Conservation (phyloP, 2,329 filamentous ascomycete species). For the Alternaria brassicicola region DNA sequence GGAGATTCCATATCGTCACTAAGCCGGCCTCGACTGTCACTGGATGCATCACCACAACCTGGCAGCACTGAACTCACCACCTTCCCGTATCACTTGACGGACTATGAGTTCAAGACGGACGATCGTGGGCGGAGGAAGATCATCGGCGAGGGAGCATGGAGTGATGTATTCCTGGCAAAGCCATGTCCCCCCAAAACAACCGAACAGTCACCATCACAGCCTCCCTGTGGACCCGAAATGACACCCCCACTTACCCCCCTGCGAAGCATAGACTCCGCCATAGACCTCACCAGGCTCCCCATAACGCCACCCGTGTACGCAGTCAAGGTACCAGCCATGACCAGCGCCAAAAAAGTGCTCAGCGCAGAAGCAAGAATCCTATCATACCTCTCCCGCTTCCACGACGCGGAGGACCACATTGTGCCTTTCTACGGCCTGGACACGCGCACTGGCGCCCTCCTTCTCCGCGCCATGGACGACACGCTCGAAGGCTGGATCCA, state of each 20-base stretch:
- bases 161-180: conserved; percentile 45
- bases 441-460: conserved; percentile 34
- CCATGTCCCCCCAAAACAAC: conserved; percentile 25
- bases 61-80: conserved; percentile 29
- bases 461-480: conserved; percentile 42
- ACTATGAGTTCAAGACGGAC: conserved; percentile 36
- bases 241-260: conserved; percentile 40
- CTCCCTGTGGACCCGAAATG: conserved; percentile 11
- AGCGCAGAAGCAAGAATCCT: conserved; percentile 41
- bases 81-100: conserved; percentile 33
- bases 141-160: conserved; percentile 46
- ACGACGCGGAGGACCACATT: conserved; percentile 29
- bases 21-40: conserved; percentile 14
- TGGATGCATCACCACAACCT: conserved; percentile 26
- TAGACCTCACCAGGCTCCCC: conserved; percentile 15
- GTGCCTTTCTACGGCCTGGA: conserved; percentile 46
- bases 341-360: conserved; percentile 40
- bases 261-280: conserved; percentile 24
- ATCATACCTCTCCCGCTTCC: conserved; percentile 40
- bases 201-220: conserved; percentile 1
- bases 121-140: conserved; percentile 33
- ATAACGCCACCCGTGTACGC: conserved; percentile 35
- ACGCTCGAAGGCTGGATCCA: conserved; percentile 44
- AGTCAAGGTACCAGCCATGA: conserved; percentile 43
- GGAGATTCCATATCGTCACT: conserved; percentile 30